phyloP scores from a whole-genome alignment of 2,329 filamentous ascomycete genomes.

The Penicillium corylophilum region DNA sequence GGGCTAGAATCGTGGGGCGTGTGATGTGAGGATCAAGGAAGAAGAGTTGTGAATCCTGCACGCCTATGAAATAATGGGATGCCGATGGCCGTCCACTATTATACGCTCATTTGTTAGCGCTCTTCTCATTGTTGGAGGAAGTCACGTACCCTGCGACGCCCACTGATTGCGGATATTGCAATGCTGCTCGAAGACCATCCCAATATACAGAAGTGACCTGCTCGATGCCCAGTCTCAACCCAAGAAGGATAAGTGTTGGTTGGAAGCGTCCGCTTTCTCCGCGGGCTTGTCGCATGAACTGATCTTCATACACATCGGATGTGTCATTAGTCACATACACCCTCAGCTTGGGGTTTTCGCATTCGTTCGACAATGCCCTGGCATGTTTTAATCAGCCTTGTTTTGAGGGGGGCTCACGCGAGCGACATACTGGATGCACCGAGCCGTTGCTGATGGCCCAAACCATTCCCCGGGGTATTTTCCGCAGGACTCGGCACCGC shows the following conservation, averaged over 20 bases:
- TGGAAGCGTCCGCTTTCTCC: slow-evolving; percentile 65
- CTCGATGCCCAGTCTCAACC: slow-evolving; percentile 87
- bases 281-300: slow-evolving; percentile 74
- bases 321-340: slow-evolving; percentile 91
- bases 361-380: slow-evolving; percentile 72
- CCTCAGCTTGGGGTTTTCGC: slow-evolving; percentile 62
- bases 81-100: slow-evolving; percentile 83
- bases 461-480: slow-evolving; percentile 99
- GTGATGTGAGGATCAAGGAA: slow-evolving; percentile 94
- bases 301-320: slow-evolving; percentile 89
- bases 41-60: slow-evolving; percentile 77
- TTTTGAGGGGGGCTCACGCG: neutral
- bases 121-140: neutral
- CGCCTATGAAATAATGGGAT: slow-evolving; percentile 74
- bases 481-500: slow-evolving; percentile 82
- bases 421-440: slow-evolving; percentile 78
- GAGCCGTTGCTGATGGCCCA: slow-evolving; percentile 91
- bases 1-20: slow-evolving; percentile 69
- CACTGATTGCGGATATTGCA: slow-evolving; percentile 89
- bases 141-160: slow-evolving; percentile 80
- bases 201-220: slow-evolving; percentile 93
- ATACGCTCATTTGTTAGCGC: slow-evolving; percentile 8
- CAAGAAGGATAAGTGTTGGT: slow-evolving; percentile 84
- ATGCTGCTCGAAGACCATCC: slow-evolving; percentile 79
- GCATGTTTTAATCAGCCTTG: slow-evolving; percentile 6